phyloP scores from a whole-genome alignment of 2,329 filamentous ascomycete genomes.

The Aspergillus uvarum region DNA sequence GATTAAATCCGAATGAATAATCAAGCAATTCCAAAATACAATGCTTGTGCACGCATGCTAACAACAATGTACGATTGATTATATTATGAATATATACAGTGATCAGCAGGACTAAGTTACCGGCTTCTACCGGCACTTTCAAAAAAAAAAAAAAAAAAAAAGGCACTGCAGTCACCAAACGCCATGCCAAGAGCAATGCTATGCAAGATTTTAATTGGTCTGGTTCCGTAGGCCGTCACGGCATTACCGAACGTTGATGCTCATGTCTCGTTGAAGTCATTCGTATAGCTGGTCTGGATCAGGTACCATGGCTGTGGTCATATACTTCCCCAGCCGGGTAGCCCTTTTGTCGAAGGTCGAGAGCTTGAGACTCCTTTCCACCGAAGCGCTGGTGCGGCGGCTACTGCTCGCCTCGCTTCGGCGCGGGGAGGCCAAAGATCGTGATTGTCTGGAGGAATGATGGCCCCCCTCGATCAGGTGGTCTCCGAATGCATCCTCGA shows the following conservation, averaged over 20 bases:
- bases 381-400: neutral
- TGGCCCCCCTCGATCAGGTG: neutral
- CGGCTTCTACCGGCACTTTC: neutral
- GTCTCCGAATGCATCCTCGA: neutral
- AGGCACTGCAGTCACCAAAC: conserved; percentile 3
- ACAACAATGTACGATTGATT: neutral
- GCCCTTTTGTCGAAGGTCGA: neutral
- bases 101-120: neutral
- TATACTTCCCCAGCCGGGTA: conserved; percentile 21
- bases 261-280: conserved; percentile 18
- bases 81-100: neutral
- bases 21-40: neutral
- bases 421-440: neutral
- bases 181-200: neutral
- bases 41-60: no score
- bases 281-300: conserved; percentile 39
- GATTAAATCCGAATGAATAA: neutral
- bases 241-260: conserved; percentile 1
- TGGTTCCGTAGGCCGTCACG: neutral
- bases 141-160: neutral
- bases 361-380: conserved; percentile 10
- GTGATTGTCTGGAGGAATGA: neutral
- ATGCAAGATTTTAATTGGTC: neutral
- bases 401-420: conserved; percentile 10
- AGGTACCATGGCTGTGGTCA: conserved; percentile 40